These are phyloP conservation scores for Dryadomyces sulphureus DNA, from an alignment of 2,329 filamentous ascomycete species.

Conservation along the genomic window DNA sequence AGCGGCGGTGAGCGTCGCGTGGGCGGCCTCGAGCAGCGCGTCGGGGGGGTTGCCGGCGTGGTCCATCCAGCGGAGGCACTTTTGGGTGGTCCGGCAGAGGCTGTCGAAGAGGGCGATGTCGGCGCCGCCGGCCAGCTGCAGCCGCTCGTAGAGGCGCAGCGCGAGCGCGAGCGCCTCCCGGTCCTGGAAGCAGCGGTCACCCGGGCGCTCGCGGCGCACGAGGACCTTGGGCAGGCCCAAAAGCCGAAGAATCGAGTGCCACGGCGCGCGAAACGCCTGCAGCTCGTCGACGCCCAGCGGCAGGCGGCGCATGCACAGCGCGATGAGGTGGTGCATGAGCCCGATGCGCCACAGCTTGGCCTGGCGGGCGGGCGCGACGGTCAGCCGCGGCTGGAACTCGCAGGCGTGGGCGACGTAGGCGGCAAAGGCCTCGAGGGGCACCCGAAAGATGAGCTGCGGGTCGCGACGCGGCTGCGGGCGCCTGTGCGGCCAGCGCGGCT, in stretches of 20 bases:
- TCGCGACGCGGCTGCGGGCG: not conserved
- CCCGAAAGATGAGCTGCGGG: slow-evolving; percentile 9
- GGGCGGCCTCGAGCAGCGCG: slow-evolving; percentile 7
- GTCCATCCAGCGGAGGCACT: slow-evolving; percentile 7
- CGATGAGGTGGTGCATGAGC: slow-evolving; percentile 21
- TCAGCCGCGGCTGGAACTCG: slow-evolving; percentile 20
- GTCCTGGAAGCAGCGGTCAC: slow-evolving; percentile 13
- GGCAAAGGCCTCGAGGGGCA: slow-evolving; percentile 25
- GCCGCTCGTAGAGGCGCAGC: slow-evolving; percentile 16
- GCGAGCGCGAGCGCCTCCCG: slow-evolving; percentile 18
- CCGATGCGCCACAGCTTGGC: slow-evolving; percentile 9
- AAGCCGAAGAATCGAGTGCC: slow-evolving; percentile 25
- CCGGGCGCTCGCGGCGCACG: slow-evolving; percentile 10
- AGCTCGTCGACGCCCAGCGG: slow-evolving; percentile 13
- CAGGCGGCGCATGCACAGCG: slow-evolving; percentile 17
- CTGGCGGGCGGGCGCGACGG: slow-evolving; percentile 10
- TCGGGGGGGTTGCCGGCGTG: not conserved
- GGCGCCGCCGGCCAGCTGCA: slow-evolving; percentile 17
- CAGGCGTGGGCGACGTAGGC: slow-evolving; percentile 39
- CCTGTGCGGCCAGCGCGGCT: no score
- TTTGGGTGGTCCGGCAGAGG: slow-evolving; percentile 15
- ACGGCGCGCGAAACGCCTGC: slow-evolving; percentile 22
- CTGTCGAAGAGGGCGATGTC: slow-evolving; percentile 21
- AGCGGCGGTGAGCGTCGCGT: slow-evolving; percentile 7
- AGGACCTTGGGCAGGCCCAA: slow-evolving; percentile 22